Evolutionary conservation across 495 filamentous ascomycete genomes (phyloP).

Genomic region (Penicillium canescens): DNA sequence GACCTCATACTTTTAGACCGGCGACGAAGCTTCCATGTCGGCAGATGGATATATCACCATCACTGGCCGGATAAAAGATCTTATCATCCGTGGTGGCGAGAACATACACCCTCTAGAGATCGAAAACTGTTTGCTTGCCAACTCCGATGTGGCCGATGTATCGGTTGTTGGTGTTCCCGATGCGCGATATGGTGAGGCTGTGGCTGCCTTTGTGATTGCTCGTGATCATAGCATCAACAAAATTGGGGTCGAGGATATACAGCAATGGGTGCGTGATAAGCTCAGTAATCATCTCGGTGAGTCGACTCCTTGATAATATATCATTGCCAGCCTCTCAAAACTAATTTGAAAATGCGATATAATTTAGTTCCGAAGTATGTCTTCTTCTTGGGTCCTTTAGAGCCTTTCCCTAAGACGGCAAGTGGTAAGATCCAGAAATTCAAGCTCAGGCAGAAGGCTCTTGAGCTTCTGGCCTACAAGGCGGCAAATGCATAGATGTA

Average conservation of each 20-base stretch:
- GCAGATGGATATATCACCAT: slow-evolving; percentile 65
- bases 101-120: slow-evolving; percentile 96
- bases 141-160: slow-evolving; percentile 67
- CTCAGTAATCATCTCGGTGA: slow-evolving; percentile 74
- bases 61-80: slow-evolving; percentile 80
- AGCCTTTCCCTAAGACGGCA: slow-evolving; percentile 85
- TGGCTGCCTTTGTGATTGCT: slow-evolving; percentile 78
- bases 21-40: slow-evolving; percentile 93
- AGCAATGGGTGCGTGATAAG: slow-evolving; percentile 68
- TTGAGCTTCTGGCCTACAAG: slow-evolving; percentile 41
- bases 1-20: slow-evolving; percentile 52
- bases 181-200: slow-evolving; percentile 80
- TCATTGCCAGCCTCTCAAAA: background rate
- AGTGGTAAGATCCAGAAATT: slow-evolving; percentile 98
- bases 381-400: slow-evolving; percentile 63
- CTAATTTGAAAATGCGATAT: background rate
- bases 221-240: slow-evolving; percentile 18
- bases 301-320: slow-evolving; percentile 14
- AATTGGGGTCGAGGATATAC: slow-evolving; percentile 51
- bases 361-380: slow-evolving; percentile 77
- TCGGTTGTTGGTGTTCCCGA: slow-evolving; percentile 85
- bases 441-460: slow-evolving; percentile 70
- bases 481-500: background rate
- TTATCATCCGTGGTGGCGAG: slow-evolving; percentile 92
- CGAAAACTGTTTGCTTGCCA: slow-evolving; percentile 83